Percentiles rank a stretch among this genome's conserved stretches.
phyloP scores from a whole-genome alignment of 257 asterid species.

The Solanum raphanifolium region DNA sequence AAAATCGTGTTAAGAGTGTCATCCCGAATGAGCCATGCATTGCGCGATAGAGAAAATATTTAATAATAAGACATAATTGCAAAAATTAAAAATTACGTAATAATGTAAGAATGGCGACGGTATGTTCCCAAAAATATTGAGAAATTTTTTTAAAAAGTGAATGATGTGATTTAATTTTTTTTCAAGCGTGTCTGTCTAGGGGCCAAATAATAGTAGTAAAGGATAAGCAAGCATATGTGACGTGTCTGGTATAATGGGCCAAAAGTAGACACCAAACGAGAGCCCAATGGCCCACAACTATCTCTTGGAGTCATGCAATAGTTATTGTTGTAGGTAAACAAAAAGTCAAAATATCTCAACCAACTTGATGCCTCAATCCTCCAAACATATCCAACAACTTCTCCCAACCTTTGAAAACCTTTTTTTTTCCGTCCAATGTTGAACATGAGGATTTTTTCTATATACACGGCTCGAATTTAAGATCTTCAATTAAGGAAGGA shows the following conservation, averaged over 20 bases:
- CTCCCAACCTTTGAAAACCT: neutral
- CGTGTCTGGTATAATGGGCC: neutral
- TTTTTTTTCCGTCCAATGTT: too few species aligned
- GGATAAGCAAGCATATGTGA: neutral
- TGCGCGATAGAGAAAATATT: too few species aligned
- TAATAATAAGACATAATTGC: too few species aligned
- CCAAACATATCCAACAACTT: neutral
- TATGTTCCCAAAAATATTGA: too few species aligned
- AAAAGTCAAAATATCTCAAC: neutral
- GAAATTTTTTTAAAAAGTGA: too few species aligned
- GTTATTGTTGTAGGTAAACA: neutral
- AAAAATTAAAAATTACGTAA: too few species aligned
- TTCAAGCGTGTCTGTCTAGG: neutral
- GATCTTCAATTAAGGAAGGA: too few species aligned
- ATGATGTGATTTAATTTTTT: neutral
- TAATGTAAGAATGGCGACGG: too few species aligned
- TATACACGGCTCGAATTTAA: fast-evolving
- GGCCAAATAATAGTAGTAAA: neutral
- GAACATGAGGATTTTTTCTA: too few species aligned
- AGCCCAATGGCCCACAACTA: neutral
- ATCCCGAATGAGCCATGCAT: too few species aligned
- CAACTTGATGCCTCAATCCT: neutral
- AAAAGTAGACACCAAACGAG: neutral
- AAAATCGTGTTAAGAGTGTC: too few species aligned
- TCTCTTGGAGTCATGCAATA: neutral